phyloP scores from a whole-genome alignment of 805 yeast genomes.

The Metschnikowia shivogae region DNA sequence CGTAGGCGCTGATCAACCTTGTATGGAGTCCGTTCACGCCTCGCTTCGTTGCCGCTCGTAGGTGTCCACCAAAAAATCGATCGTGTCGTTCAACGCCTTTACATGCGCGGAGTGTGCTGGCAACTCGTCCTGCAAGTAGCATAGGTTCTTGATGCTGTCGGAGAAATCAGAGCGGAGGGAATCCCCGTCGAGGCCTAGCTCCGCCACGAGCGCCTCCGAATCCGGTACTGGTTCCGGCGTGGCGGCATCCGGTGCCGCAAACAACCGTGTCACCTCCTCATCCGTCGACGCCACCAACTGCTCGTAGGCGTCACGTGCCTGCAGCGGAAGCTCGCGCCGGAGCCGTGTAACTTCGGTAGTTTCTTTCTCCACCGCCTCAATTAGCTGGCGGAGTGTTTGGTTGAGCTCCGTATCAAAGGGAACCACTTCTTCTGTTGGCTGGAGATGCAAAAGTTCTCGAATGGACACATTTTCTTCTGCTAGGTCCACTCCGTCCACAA shows the following conservation, averaged over 20 bases:
- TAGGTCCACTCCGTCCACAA: slow-evolving; percentile 52
- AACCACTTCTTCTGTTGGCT: slow-evolving; percentile 46
- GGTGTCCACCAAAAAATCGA: slow-evolving; percentile 23
- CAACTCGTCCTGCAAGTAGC: slow-evolving; percentile 30
- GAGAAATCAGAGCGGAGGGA: slow-evolving; percentile 21
- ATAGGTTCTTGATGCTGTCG: slow-evolving; percentile 25
- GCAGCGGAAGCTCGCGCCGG: slow-evolving; percentile 49
- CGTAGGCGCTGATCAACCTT: no score
- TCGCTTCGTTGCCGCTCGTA: slow-evolving; percentile 7
- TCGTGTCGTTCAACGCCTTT: slow-evolving; percentile 30
- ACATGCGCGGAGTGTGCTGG: slow-evolving; percentile 36
- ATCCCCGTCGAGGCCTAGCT: background rate
- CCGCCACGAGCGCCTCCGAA: background rate
- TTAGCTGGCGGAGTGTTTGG: slow-evolving; percentile 51
- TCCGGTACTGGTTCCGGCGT: slow-evolving; percentile 13
- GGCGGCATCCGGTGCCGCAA: slow-evolving; percentile 16
- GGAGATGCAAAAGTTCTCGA: slow-evolving; percentile 24
- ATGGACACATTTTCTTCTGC: slow-evolving; percentile 20
- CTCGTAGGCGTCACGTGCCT: slow-evolving; percentile 35
- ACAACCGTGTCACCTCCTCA: slow-evolving; percentile 24
- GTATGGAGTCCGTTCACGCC: background rate
- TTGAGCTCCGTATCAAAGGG: slow-evolving; percentile 68
- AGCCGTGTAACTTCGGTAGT: slow-evolving; percentile 54
- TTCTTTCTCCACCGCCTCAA: slow-evolving; percentile 58
- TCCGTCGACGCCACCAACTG: slow-evolving; percentile 30